phyloP scores from a whole-genome alignment of 305 asterid species.

The Fraxinus albicans region DNA sequence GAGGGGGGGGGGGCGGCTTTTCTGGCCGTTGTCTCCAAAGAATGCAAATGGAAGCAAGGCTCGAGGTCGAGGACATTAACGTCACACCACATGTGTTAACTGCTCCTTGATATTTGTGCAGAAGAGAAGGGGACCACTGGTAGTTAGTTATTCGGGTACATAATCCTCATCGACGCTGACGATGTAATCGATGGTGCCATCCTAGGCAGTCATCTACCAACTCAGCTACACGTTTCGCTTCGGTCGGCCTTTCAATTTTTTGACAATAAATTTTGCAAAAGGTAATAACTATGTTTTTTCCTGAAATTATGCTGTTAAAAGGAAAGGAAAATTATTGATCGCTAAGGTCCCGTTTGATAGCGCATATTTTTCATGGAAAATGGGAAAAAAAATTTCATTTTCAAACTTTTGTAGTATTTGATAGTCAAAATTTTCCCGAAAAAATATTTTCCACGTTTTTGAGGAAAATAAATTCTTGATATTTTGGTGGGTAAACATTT shows the following conservation, averaged over 20 bases:
- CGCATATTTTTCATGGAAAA: too few species aligned
- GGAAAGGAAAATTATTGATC: too few species aligned
- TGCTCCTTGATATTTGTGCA: background rate
- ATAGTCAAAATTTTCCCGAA: too few species aligned
- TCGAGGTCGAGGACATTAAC: background rate
- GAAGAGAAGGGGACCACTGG: background rate
- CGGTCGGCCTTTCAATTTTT: background rate
- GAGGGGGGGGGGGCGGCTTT: background rate
- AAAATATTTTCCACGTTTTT: too few species aligned
- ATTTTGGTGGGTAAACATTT: too few species aligned
- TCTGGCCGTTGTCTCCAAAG: background rate
- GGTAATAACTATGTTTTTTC: too few species aligned
- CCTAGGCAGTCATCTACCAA: background rate
- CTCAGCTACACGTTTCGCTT: background rate
- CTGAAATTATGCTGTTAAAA: background rate
- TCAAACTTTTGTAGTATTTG: too few species aligned
- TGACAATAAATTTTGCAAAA: too few species aligned
- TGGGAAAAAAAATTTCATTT: too few species aligned
- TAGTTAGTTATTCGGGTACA: conserved; percentile 6
- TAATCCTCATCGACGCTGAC: conserved; percentile 7
- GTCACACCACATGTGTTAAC: background rate
- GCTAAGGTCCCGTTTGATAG: too few species aligned
- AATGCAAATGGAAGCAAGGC: background rate
- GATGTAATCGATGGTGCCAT: background rate
- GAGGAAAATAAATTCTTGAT: too few species aligned